Conservation (phyloP, 2,329 filamentous ascomycete species). For the Penicillium sumatraense region DNA sequence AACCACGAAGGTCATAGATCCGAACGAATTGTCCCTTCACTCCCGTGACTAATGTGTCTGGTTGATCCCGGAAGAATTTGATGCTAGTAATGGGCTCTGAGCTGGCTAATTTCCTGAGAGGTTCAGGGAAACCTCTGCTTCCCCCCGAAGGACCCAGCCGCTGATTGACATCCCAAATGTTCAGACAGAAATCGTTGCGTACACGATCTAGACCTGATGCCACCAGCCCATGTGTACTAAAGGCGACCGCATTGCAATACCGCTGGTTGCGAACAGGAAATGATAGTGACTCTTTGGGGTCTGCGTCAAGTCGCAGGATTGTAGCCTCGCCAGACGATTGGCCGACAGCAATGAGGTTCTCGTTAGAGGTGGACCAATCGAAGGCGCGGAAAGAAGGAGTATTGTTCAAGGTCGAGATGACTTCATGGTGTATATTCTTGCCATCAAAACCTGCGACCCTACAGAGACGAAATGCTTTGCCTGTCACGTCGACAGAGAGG, state of each 20-base stretch:
- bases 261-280: conserved; percentile 66
- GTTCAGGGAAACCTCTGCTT: conserved; percentile 47
- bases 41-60: conserved; percentile 64
- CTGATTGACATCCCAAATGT: conserved; percentile 66
- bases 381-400: conserved; percentile 67
- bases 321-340: conserved; percentile 66
- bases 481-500: conserved; percentile 64
- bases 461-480: conserved; percentile 63
- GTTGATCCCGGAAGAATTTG: conserved; percentile 65
- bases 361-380: conserved; percentile 66
- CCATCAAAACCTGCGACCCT: conserved; percentile 49
- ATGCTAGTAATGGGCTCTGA: conserved; percentile 67
- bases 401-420: conserved; percentile 58
- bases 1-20: conserved; percentile 66
- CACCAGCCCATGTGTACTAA: conserved; percentile 60
- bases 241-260: conserved; percentile 67
- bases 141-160: conserved; percentile 42
- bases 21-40: conserved; percentile 65
- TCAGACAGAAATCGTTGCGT: conserved; percentile 67
- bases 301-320: conserved; percentile 60
- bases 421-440: conserved; percentile 55
- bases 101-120: conserved; percentile 63
- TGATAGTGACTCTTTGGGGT: conserved; percentile 50
- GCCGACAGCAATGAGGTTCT: conserved; percentile 63
- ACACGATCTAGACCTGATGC: conserved; percentile 67